Conservation (phyloP, 768 basidiomycete species). For the Hortiboletus campestris region DNA sequence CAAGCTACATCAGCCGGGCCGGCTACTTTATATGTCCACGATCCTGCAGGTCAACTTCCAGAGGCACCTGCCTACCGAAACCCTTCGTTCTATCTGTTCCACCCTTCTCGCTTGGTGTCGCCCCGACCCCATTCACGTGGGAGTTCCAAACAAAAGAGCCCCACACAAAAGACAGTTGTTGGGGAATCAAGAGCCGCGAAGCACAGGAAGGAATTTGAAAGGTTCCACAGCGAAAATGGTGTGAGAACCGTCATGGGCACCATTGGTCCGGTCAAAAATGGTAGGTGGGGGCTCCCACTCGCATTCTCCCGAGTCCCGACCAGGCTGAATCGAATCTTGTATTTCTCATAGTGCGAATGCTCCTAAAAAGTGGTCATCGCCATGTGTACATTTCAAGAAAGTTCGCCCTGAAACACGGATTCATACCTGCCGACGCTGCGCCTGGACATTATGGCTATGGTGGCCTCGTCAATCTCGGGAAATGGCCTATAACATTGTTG, state of each 20-base stretch:
- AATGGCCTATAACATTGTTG: constrained; percentile 78
- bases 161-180: constrained; percentile 28
- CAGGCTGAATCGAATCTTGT: background rate
- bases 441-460: constrained; percentile 95
- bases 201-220: constrained; percentile 75
- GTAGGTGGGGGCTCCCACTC: constrained; percentile 41
- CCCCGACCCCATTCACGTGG: constrained; percentile 31
- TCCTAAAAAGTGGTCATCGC: constrained; percentile 87
- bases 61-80: constrained; percentile 64
- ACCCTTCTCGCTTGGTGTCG: constrained; percentile 21
- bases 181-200: constrained; percentile 51
- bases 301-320: background rate
- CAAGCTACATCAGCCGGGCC: constrained; percentile 9
- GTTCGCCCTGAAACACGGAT: constrained; percentile 84
- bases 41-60: constrained; percentile 60
- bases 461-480: constrained; percentile 82
- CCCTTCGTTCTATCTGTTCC: constrained; percentile 68
- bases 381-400: constrained; percentile 95
- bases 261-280: constrained; percentile 87
- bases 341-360: constrained; percentile 71
- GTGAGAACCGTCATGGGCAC: constrained; percentile 89
- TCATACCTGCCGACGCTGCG: constrained; percentile 82
- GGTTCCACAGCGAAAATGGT: constrained; percentile 88
- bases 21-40: constrained; percentile 56
- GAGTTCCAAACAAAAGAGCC: constrained; percentile 42